phyloP scores from a whole-genome alignment of 352 stramenopile genomes.

The Globisporangium carolinianum region DNA sequence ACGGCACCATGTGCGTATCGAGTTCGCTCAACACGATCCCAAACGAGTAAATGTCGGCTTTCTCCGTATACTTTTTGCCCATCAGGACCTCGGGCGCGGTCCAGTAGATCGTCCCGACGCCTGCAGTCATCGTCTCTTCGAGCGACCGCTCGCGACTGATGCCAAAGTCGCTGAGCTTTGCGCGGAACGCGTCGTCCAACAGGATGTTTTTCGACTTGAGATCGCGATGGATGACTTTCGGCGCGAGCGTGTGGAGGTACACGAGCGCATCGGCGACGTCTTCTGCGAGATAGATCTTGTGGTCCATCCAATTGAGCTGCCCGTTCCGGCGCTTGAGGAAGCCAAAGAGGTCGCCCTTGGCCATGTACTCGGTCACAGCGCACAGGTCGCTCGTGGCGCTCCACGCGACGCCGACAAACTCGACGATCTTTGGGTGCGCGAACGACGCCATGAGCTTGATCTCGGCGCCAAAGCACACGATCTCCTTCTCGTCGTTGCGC shows the following conservation, averaged over 20 bases:
- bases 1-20: conserved; percentile 72
- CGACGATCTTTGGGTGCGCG: conserved; percentile 75
- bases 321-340: conserved; percentile 65
- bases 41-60: conserved; percentile 82
- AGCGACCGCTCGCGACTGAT: conserved; percentile 72
- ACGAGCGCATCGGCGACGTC: conserved; percentile 64
- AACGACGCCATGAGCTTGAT: conserved; percentile 85
- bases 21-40: conserved; percentile 78
- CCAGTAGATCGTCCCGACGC: conserved; percentile 82
- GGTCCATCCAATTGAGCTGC: conserved; percentile 63
- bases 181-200: conserved; percentile 50
- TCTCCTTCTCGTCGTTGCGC: conserved; percentile 77
- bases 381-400: conserved; percentile 61
- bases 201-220: conserved; percentile 79
- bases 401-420: conserved; percentile 77
- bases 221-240: conserved; percentile 78
- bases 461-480: conserved; percentile 78
- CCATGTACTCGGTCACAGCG: conserved; percentile 81
- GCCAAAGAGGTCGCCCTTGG: conserved; percentile 61
- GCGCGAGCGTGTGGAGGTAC: conserved; percentile 66
- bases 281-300: conserved; percentile 69
- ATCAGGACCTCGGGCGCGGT: conserved; percentile 76
- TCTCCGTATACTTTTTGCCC: conserved; percentile 81
- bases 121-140: conserved; percentile 77
- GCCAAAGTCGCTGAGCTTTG: conserved; percentile 70